Conservation (phyloP, 2,329 filamentous ascomycete species). For the Penicillium paneum region DNA sequence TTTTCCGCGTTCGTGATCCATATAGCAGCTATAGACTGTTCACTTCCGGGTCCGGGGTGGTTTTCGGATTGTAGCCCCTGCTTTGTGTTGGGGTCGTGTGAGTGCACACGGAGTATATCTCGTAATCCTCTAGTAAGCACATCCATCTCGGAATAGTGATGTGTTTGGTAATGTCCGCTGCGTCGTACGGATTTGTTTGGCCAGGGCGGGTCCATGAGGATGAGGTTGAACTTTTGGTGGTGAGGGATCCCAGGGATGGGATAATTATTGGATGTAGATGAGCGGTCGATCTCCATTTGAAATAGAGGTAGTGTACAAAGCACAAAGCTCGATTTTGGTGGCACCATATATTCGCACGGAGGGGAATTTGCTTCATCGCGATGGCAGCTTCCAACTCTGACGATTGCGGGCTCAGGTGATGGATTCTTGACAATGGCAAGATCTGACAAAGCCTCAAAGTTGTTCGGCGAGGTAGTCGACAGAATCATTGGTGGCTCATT, state of each 20-base stretch:
- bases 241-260: slow-evolving; percentile 28
- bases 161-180: slow-evolving; percentile 47
- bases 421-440: slow-evolving; percentile 34
- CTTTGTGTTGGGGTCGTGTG: slow-evolving; percentile 30
- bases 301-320: slow-evolving; percentile 38
- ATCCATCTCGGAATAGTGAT: slow-evolving; percentile 29
- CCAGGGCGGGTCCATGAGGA: slow-evolving; percentile 64
- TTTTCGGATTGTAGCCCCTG: slow-evolving; percentile 20
- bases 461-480: slow-evolving; percentile 31
- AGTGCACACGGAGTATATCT: slow-evolving; percentile 46
- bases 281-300: not conserved
- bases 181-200: slow-evolving; percentile 58
- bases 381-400: slow-evolving; percentile 16
- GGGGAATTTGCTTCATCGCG: slow-evolving; percentile 18
- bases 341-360: slow-evolving; percentile 38
- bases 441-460: slow-evolving; percentile 24
- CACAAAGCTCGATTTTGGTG: slow-evolving; percentile 49
- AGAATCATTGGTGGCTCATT: slow-evolving; percentile 32
- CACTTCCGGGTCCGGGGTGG: not conserved
- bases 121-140: slow-evolving; percentile 35
- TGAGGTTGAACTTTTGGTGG: slow-evolving; percentile 52
- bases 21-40: slow-evolving; percentile 48
- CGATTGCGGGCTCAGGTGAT: slow-evolving; percentile 14
- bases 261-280: not conserved
- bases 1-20: slow-evolving; percentile 62